Percentiles rank a stretch among this genome's conserved stretches.
These are phyloP conservation scores for Hymenoscyphus scutula DNA, from an alignment of 2,329 filamentous ascomycete species.

Conservation along the genomic window DNA sequence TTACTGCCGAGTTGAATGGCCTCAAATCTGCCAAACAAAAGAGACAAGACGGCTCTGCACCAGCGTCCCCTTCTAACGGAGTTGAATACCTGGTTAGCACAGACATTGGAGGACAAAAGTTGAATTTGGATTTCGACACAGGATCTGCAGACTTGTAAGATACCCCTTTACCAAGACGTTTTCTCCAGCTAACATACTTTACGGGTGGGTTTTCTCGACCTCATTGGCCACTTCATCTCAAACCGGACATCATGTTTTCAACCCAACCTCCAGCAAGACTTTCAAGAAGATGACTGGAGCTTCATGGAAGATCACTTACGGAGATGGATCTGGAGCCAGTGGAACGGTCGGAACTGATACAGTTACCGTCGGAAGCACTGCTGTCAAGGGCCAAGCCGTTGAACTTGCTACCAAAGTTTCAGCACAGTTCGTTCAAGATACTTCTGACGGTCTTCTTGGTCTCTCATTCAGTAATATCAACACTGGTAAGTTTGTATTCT, in stretches of 20 bases:
- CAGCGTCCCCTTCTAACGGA: conserved; percentile 23
- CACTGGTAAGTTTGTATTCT: conserved; percentile 23
- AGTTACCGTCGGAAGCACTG: conserved; percentile 36
- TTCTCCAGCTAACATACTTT: not conserved
- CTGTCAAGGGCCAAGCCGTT: conserved; percentile 33
- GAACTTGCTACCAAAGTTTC: conserved; percentile 36
- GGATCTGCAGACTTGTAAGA: conserved; percentile 36
- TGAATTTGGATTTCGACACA: conserved; percentile 36
- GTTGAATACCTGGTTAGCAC: conserved; percentile 32
- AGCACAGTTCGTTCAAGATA: conserved; percentile 33
- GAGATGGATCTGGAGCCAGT: conserved; percentile 38
- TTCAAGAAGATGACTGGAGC: conserved; percentile 29
- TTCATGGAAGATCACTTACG: conserved; percentile 35
- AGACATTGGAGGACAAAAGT: conserved; percentile 30
- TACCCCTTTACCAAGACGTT: not conserved
- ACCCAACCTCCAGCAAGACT: conserved; percentile 27
- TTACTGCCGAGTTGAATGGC: conserved; percentile 18
- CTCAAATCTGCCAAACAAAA: conserved; percentile 21
- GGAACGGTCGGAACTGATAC: conserved; percentile 36
- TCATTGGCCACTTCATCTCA: conserved; percentile 20
- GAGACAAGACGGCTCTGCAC: conserved; percentile 33
- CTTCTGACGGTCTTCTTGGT: conserved; percentile 59
- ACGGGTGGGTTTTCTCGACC: conserved; percentile 36
- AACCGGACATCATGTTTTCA: conserved; percentile 26
- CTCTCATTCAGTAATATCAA: conserved; percentile 44